phyloP scores from a whole-genome alignment of 257 asterid genomes.

The Solanum pimpinellifolium region DNA sequence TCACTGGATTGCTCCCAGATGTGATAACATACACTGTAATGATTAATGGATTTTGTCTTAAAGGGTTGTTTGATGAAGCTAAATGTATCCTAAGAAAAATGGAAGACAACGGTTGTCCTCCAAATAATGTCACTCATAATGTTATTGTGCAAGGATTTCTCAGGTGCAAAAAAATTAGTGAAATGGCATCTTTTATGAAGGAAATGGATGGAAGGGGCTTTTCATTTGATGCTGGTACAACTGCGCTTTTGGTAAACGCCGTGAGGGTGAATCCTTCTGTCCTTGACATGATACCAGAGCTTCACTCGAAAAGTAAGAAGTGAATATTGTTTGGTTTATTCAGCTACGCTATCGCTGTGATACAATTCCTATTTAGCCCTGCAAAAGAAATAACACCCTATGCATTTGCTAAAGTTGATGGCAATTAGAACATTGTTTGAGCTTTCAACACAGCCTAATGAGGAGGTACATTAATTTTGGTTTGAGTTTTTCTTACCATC shows the following conservation, averaged over 20 bases:
- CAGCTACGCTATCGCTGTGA: not conserved
- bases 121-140: not conserved
- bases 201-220: constrained; percentile 6
- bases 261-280: not conserved
- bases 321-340: not conserved
- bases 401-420: not conserved
- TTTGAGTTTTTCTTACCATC: not conserved
- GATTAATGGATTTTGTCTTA: not conserved
- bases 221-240: not conserved
- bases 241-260: not conserved
- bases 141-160: not conserved
- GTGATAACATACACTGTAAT: not conserved
- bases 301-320: not conserved
- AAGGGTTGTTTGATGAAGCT: not conserved
- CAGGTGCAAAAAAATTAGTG: not conserved
- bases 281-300: not conserved
- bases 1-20: not conserved
- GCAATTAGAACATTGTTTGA: not conserved
- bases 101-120: not conserved
- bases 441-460: not conserved
- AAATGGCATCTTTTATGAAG: not conserved
- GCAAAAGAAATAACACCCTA: not conserved
- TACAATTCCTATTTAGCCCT: not conserved
- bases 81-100: not conserved
- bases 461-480: not conserved